A percentile compares a stretch with the other conserved stretches of the same genome.
These are phyloP conservation scores for Shiraia sp. DNA, from an alignment of 2,329 filamentous ascomycete genomes.

Conservation along the genomic window DNA sequence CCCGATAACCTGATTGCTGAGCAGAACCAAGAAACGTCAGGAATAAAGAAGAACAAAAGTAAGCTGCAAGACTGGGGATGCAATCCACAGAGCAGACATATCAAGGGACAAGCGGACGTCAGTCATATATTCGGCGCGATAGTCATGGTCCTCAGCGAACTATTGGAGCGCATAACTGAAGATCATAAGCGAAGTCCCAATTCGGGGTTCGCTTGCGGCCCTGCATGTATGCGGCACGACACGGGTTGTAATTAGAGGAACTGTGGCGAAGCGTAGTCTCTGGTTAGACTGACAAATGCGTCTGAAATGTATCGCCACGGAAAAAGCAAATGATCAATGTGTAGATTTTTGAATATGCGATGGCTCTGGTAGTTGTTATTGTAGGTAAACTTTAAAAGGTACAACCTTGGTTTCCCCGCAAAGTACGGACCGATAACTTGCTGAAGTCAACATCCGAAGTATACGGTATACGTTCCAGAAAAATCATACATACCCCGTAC, in stretches of 20 bases:
- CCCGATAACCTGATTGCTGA: neutral
- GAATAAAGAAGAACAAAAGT: neutral
- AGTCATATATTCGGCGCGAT: too few species aligned
- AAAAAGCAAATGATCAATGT: too few species aligned
- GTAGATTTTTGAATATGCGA: too few species aligned
- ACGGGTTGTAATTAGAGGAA: neutral
- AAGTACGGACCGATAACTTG: too few species aligned
- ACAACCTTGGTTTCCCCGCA: too few species aligned
- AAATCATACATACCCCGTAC: too few species aligned
- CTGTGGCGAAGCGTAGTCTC: neutral
- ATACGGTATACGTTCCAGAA: too few species aligned
- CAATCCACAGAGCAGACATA: neutral
- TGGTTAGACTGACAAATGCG: neutral
- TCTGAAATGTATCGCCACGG: neutral
- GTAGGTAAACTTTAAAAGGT: too few species aligned
- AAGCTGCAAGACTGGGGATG: neutral
- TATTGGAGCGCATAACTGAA: conserved; percentile 1
- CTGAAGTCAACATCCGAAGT: too few species aligned
- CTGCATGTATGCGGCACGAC: neutral
- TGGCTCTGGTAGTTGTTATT: too few species aligned
- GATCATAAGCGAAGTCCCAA: neutral
- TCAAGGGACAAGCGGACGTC: neutral
- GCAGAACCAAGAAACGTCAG: conserved; percentile 1
- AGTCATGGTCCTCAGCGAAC: conserved; percentile 1
- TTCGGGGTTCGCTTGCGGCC: neutral